phyloP scores from a whole-genome alignment of 768 basidiomycete species.

The Hericium erinaceus region DNA sequence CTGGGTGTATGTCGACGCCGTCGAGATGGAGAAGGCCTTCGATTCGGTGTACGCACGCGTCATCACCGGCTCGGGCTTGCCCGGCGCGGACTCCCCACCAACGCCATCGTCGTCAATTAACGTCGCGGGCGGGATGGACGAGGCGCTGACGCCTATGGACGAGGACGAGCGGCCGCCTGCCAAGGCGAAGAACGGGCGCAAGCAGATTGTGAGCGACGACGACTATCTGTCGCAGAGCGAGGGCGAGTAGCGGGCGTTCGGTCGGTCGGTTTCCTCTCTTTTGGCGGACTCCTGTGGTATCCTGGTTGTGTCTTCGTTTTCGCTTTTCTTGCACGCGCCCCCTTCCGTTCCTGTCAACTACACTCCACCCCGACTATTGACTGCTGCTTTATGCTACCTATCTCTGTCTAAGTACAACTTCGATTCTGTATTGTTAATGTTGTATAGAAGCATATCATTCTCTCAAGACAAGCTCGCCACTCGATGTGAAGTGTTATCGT shows the following conservation, averaged over 20 bases:
- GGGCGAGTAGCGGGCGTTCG: conserved; percentile 37
- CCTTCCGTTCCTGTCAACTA: not conserved
- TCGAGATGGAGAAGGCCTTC: conserved; percentile 89
- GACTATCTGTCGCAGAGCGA: conserved; percentile 63
- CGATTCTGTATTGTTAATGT: conserved; percentile 1
- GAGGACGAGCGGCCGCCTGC: conserved; percentile 53
- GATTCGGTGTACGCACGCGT: conserved; percentile 56
- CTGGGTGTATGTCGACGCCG: conserved; percentile 90
- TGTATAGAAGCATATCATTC: not conserved
- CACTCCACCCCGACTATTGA: not conserved
- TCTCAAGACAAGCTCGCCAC: too few relatives aligned
- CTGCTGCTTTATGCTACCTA: not conserved
- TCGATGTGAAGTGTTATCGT: not conserved
- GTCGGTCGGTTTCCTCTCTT: not conserved
- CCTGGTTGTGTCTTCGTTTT: not conserved
- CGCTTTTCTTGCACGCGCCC: not conserved
- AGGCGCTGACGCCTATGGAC: conserved; percentile 73
- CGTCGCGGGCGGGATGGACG: conserved; percentile 43
- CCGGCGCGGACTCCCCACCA: conserved; percentile 49
- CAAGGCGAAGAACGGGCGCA: conserved; percentile 52
- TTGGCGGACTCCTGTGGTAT: not conserved
- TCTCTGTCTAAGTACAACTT: not conserved
- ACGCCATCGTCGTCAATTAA: conserved; percentile 27
- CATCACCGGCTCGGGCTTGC: conserved; percentile 61
- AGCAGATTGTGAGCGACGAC: conserved; percentile 67